phyloP scores from a whole-genome alignment of 257 asterid genomes.

The Apocynum venetum region DNA sequence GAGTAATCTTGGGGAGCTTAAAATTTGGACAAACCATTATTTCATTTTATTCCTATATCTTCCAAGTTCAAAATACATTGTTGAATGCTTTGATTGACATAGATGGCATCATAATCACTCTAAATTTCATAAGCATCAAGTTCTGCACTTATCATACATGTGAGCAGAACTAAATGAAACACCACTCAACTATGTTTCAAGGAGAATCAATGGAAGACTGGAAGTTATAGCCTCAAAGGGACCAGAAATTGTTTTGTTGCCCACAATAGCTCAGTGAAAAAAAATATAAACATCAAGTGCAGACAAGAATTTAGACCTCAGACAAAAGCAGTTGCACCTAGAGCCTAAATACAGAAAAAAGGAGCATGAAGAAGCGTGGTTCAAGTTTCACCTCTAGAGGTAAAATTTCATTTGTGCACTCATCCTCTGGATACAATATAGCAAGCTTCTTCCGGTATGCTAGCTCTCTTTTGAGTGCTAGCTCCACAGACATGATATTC shows the following conservation, averaged over 20 bases:
- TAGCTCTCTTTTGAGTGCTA: constrained; percentile 23
- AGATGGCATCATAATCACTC: too few relatives aligned
- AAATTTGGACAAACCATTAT: too few relatives aligned
- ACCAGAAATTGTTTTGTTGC: neutral
- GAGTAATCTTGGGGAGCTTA: too few relatives aligned
- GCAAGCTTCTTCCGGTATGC: constrained; percentile 23
- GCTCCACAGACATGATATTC: constrained; percentile 19
- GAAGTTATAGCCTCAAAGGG: neutral
- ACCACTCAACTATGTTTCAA: neutral
- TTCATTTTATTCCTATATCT: neutral
- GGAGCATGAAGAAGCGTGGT: neutral
- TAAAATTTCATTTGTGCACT: neutral
- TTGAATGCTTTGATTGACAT: neutral
- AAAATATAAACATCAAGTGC: neutral
- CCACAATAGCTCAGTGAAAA: neutral
- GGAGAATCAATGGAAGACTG: neutral
- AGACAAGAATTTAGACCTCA: neutral
- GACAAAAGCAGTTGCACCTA: neutral
- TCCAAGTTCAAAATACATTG: neutral
- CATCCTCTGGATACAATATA: constrained; percentile 15
- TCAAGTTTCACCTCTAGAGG: constrained; percentile 24
- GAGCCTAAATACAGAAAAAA: neutral
- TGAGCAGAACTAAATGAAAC: neutral
- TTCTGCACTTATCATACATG: neutral
- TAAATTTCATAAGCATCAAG: neutral